Base-by-base conservation (phyloP, 306 rosid species). In the Lagenaria siceraria region DNA sequence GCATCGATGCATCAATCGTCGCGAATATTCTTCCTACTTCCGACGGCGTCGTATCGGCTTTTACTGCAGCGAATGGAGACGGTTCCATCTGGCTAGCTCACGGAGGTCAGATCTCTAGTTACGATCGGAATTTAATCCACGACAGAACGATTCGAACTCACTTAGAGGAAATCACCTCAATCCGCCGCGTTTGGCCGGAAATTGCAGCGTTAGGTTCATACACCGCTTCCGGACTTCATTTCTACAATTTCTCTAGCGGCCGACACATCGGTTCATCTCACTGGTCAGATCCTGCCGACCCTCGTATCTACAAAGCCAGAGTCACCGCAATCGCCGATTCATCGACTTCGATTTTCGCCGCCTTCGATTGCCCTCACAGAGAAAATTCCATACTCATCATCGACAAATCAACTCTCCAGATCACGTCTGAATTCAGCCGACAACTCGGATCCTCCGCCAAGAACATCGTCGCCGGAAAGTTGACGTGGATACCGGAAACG, bases 31-130 rank as follows among this genome's bases (percentile, higher is more conserved):
- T 85, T 3, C 98, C 96, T 0, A 88, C 97, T 10, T 89, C 93
- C 0, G 96, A 94, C 21, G 97, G 97, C 6, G 70, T 86, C 27
- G 83, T 92, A 1, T 86, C 98, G n/a, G 82, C 95, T 12, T 87
- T 90, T 74, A 72, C 90, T 0, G 88, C 90, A 2, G 79, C 76
- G 9, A 65, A 77, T 0, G 87, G 52, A 1, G 90, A 88, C 68
- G 96, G 97, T 59, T 88, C 96, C 24, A 83, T 94, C 7, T 94
- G 96, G 98, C 85, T 94, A 4, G 96, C 97, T 8, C 97, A 94
- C 35, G 92, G 96, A 2, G 98, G 97, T 10, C 97, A 92, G 78
- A 74, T 94, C 9, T 89, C 98, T 0, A 78, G 84, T 83, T 94
- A 89, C 85, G 98, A 92, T 68, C 81, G 87, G 83, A 87, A 83